Percentiles rank a stretch among this genome's conserved stretches.
Conservation (phyloP, 1,284 basidiomycete genomes). For the Mycena citricolor region DNA sequence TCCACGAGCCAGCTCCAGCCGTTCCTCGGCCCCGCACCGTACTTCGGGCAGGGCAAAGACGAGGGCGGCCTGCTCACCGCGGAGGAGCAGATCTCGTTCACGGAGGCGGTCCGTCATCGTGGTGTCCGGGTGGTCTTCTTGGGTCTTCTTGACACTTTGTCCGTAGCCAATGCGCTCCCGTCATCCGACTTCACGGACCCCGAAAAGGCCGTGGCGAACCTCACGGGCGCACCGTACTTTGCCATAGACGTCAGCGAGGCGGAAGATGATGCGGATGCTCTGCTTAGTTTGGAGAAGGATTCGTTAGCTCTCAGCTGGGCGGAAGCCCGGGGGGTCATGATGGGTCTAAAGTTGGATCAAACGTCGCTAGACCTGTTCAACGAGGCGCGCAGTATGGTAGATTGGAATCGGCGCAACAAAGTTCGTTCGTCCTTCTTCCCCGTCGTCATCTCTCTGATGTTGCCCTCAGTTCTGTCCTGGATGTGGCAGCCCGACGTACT, state of each 20-base stretch:
- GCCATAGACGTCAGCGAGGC: conserved; percentile 43
- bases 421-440: conserved; percentile 33
- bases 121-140: conserved; percentile 55
- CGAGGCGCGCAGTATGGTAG: conserved; percentile 75
- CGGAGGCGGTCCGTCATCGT: conserved; percentile 66
- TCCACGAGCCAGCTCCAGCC: conserved; percentile 56
- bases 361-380: conserved; percentile 45
- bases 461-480: conserved; percentile 76
- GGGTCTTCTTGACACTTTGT: conserved; percentile 72
- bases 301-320: conserved; percentile 55
- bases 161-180: conserved; percentile 49
- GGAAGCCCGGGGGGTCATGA: conserved; percentile 67
- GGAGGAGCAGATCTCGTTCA: conserved; percentile 42
- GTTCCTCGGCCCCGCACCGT: conserved; percentile 48
- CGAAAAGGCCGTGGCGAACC: conserved; percentile 48
- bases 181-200: conserved; percentile 61
- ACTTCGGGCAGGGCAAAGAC: conserved; percentile 66
- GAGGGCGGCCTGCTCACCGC: conserved; percentile 44
- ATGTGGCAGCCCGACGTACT: conserved; percentile 82
- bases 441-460: neutral
- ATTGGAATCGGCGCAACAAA: conserved; percentile 89
- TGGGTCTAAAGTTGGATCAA: conserved; percentile 35
- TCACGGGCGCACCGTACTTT: conserved; percentile 37
- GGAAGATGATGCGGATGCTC: conserved; percentile 37
- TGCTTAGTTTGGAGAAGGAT: conserved; percentile 29